phyloP scores from a whole-genome alignment of 257 asterid genomes.

The Primulina tabacum region DNA sequence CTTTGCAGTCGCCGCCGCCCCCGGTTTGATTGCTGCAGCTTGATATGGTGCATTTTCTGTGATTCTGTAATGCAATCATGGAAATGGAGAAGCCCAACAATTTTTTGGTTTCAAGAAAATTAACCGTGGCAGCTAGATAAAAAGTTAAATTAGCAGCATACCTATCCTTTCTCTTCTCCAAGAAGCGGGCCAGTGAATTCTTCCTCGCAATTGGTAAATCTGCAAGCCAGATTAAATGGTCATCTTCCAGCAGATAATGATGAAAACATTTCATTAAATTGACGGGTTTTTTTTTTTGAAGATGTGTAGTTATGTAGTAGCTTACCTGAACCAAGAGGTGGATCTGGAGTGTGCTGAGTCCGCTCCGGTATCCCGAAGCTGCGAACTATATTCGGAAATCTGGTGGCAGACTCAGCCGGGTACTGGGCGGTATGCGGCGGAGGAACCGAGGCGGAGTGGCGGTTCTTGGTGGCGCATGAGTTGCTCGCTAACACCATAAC shows the following conservation, averaged over 20 bases:
- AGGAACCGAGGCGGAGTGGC: conserved; percentile 23
- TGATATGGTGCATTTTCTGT: conserved; percentile 39
- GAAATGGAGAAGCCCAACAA: not conserved
- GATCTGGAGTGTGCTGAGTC: conserved; percentile 18
- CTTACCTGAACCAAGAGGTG: conserved; percentile 33
- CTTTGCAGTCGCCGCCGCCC: not conserved
- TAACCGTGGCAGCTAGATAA: not conserved
- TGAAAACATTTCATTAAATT: not conserved
- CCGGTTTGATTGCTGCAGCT: conserved; percentile 23
- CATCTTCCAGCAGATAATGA: not conserved
- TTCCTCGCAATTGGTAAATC: conserved; percentile 64
- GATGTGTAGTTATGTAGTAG: not conserved
- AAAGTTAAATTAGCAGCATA: not conserved
- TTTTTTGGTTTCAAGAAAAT: not conserved
- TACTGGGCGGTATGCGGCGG: conserved; percentile 20
- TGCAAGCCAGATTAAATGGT: conserved; percentile 11
- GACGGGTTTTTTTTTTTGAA: not conserved
- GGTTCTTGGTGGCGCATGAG: conserved; percentile 18
- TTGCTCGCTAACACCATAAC: conserved; percentile 34
- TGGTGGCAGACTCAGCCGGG: conserved; percentile 39
- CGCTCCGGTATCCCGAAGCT: conserved; percentile 12
- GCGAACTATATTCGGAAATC: conserved; percentile 13
- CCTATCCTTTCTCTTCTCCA: conserved; percentile 63
- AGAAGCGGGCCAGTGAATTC: conserved; percentile 54
- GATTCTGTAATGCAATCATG: conserved; percentile 17